These are phyloP conservation scores for Colletotrichum tropicale DNA, from an alignment of 2,329 filamentous ascomycete species.

Conservation along the genomic window DNA sequence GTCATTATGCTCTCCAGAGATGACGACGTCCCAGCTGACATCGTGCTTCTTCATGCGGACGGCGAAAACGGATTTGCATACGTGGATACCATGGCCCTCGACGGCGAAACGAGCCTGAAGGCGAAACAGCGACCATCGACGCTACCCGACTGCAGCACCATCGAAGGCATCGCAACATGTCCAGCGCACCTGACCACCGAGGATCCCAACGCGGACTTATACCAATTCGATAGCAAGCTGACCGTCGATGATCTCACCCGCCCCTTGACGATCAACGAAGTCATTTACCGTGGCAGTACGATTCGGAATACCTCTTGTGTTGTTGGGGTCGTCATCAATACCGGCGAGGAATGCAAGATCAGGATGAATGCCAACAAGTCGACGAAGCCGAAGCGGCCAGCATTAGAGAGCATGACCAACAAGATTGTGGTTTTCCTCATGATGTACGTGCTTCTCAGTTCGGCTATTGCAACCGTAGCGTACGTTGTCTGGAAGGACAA, in stretches of 20 bases:
- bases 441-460: constrained; percentile 77
- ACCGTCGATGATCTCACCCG: constrained; percentile 58
- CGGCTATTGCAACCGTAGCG: constrained; percentile 81
- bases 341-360: constrained; percentile 89
- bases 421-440: constrained; percentile 82
- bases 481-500: constrained; percentile 77
- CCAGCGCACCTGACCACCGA: constrained; percentile 71
- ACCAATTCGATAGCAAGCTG: constrained; percentile 75
- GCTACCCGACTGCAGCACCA: constrained; percentile 60
- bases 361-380: constrained; percentile 92
- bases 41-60: constrained; percentile 77
- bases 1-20: constrained; percentile 64
- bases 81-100: constrained; percentile 82
- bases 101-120: constrained; percentile 83
- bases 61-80: constrained; percentile 82
- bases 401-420: constrained; percentile 77
- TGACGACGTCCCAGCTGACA: constrained; percentile 81
- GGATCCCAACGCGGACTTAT: constrained; percentile 78
- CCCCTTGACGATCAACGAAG: constrained; percentile 80
- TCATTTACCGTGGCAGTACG: constrained; percentile 85
- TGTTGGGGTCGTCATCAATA: constrained; percentile 83
- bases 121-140: constrained; percentile 71
- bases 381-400: constrained; percentile 80
- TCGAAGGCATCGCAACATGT: constrained; percentile 57
- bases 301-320: constrained; percentile 79